Evolutionary conservation across 1,284 basidiomycete species (phyloP), one percentile per base, ranked within the genome.

Genomic region (Ceratobasidium sp.): DNA sequence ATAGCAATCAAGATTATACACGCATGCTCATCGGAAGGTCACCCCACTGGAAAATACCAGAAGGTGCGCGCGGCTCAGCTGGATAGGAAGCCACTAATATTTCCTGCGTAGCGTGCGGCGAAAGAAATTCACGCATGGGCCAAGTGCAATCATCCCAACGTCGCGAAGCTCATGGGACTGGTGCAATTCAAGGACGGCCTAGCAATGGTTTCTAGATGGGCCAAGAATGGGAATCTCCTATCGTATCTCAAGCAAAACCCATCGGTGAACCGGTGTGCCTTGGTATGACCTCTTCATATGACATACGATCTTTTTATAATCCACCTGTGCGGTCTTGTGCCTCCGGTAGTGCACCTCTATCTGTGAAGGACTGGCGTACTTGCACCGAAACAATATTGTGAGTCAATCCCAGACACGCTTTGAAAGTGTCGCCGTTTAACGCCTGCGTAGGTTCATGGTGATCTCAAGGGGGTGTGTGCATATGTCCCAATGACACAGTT

Each of bases 391-490:
- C 17, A 42, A 42, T n/a, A 49, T 62, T 35, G 57, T 62, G 25
- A 32, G 56, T 34, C 8, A 17, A 40, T 10, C 17, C 38, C 38
- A 47, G 13, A 5, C 20, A 20, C 25, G 31, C 29, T 17, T n/a
- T 13, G 20, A 15, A 15, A 43, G 15, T n/a, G 31, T 29, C 22
- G 5, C 2, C n/a, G 5, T 7, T 25, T 17, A n/a, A n/a, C n/a
- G 12, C 1, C 6, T 1, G 22, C 4, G 1, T n/a, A 62, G 58
- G 20, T 50, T 6, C 58, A 62, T 50, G 58, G 58, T 25, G 58
- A 62, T 38, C 45, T 62, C 7, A 62, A 62, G 40, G 45, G 58
- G 31, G 58, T 50, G 15, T 25, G 43, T 6, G n/a, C n/a, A n/a
- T n/a, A n/a, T n/a, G n/a, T n/a, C n/a, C n/a, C n/a, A n/a, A n/a